These are phyloP conservation scores for Fonsecaea pugnacius DNA, from an alignment of 2,329 filamentous ascomycete genomes.

Conservation along the genomic window DNA sequence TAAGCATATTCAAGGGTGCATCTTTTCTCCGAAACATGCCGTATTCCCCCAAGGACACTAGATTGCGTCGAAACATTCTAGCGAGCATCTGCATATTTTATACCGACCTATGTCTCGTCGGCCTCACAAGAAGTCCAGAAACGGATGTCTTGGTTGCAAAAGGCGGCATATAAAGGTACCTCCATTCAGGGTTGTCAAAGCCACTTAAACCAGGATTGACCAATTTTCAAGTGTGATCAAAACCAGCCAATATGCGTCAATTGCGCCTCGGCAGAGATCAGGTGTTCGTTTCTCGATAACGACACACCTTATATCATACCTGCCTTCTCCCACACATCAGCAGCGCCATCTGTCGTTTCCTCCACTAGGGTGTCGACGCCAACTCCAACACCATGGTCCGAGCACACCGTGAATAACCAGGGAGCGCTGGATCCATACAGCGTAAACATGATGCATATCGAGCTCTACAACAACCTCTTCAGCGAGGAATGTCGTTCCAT, in stretches of 20 bases:
- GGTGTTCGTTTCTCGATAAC: constrained; percentile 29
- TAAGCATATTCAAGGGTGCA: background rate
- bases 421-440: constrained; percentile 15
- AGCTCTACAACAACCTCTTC: constrained; percentile 40
- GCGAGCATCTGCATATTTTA: background rate
- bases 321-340: background rate
- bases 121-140: constrained; percentile 46
- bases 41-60: background rate
- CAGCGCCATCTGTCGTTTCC: background rate
- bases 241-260: constrained; percentile 43
- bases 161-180: constrained; percentile 47
- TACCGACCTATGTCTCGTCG: constrained; percentile 34
- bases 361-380: constrained; percentile 6
- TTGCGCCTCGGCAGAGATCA: constrained; percentile 37
- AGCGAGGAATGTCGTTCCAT: constrained; percentile 26
- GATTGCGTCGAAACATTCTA: background rate
- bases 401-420: background rate
- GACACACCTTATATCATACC: constrained; percentile 9
- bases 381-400: background rate
- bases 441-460: constrained; percentile 42
- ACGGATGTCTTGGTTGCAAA: constrained; percentile 49
- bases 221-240: constrained; percentile 41
- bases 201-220: constrained; percentile 25
- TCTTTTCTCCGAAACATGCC: background rate
- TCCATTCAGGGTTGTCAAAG: constrained; percentile 40